Conservation (phyloP, 306 rosid species). For the Spatholobus suberectus region DNA sequence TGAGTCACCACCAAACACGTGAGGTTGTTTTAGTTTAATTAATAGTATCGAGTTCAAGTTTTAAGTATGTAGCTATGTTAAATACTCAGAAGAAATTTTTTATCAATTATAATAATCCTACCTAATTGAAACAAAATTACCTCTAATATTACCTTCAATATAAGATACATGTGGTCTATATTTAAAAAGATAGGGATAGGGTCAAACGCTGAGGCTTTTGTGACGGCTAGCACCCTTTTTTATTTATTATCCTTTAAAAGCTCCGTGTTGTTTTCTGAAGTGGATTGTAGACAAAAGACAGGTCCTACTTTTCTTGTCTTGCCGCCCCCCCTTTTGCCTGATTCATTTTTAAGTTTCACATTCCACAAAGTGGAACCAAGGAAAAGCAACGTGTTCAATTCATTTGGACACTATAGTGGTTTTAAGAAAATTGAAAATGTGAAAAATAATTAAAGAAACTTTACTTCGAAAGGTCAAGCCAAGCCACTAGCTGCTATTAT, state of each 20-base stretch:
- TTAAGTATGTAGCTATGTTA: too few relatives aligned
- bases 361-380: background rate
- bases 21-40: too few relatives aligned
- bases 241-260: background rate
- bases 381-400: conserved; percentile 46
- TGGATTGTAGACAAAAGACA: conserved; percentile 39
- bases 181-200: too few relatives aligned
- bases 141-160: too few relatives aligned
- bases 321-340: background rate
- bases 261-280: background rate
- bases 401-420: conserved; percentile 42
- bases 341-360: background rate
- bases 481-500: background rate
- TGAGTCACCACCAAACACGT: too few relatives aligned
- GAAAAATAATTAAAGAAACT: background rate
- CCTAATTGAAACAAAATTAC: too few relatives aligned
- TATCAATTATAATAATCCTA: too few relatives aligned
- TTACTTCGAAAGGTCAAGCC: background rate
- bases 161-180: too few relatives aligned
- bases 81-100: too few relatives aligned
- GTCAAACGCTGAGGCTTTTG: background rate
- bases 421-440: background rate
- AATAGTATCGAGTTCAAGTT: too few relatives aligned
- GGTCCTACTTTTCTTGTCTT: background rate
- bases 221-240: background rate